phyloP scores from a whole-genome alignment of 1,139 yeast genomes.

The Blastobotrys arbuscula region DNA sequence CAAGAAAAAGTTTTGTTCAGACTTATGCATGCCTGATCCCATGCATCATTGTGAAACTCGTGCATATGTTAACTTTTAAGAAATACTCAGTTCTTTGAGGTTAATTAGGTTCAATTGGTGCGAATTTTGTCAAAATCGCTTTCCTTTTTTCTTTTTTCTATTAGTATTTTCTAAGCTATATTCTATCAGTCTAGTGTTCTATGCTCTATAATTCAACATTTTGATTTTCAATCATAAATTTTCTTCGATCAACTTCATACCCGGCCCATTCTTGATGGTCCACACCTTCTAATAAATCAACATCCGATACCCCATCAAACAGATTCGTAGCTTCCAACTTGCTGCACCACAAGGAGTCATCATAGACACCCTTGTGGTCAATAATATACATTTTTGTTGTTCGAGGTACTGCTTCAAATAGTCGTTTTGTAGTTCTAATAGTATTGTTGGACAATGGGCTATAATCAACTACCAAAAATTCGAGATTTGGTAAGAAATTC shows the following conservation, averaged over 20 bases:
- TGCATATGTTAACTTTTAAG: no score
- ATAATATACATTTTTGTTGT: slow-evolving; percentile 13
- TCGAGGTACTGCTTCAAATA: slow-evolving; percentile 8
- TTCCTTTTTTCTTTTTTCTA: not conserved
- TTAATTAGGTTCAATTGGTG: no score
- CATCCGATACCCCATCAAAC: slow-evolving; percentile 6
- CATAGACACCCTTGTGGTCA: slow-evolving; percentile 12
- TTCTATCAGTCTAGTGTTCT: not conserved
- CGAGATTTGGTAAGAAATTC: slow-evolving; percentile 11
- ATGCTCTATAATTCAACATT: slow-evolving; percentile 5
- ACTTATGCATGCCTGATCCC: no score
- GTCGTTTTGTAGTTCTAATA: slow-evolving; percentile 6
- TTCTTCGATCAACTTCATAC: slow-evolving; percentile 2
- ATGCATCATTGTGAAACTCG: no score
- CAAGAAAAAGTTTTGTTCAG: no score
- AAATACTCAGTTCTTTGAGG: no score
- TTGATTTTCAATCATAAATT: not conserved
- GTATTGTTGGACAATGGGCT: slow-evolving; percentile 8
- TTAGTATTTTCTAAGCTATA: not conserved
- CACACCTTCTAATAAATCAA: slow-evolving; percentile 12
- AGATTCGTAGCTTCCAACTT: slow-evolving; percentile 2
- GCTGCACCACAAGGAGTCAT: slow-evolving; percentile 12
- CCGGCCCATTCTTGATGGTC: slow-evolving; percentile 7
- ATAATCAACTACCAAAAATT: slow-evolving; percentile 13
- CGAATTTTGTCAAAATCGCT: no score